phyloP scores from a whole-genome alignment of 208 protist genomes.

The Acanthamoeba polyphaga region DNA sequence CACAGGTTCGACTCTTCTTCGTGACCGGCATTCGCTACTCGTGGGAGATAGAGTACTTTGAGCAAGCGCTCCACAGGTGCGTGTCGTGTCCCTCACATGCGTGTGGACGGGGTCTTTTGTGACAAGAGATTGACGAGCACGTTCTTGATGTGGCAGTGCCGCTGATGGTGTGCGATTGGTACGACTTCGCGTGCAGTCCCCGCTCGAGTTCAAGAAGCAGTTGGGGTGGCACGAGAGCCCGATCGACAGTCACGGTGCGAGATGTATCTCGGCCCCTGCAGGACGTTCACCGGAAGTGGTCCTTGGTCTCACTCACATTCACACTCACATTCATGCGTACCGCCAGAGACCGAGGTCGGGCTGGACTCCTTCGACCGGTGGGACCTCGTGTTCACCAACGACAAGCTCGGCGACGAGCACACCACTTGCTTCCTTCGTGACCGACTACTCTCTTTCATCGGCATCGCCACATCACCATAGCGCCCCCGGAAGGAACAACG shows the following conservation, averaged over 20 bases:
- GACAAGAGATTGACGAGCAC: no score
- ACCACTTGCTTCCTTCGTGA: not conserved
- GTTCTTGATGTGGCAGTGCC: no score
- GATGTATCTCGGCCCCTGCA: no score
- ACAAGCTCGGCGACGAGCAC: not conserved
- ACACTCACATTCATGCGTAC: not conserved
- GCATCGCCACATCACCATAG: not conserved
- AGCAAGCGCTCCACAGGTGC: not conserved
- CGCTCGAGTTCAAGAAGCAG: not conserved
- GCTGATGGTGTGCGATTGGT: not conserved
- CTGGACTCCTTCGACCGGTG: not conserved
- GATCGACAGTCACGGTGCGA: not conserved
- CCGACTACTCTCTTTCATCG: not conserved
- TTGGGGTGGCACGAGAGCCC: not conserved
- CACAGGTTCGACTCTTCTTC: not conserved
- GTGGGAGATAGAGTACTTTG: conserved; percentile 18
- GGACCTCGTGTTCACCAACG: conserved; percentile 10
- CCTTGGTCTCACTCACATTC: not conserved
- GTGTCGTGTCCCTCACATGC: no score
- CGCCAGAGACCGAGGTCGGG: not conserved
- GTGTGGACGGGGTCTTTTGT: no score
- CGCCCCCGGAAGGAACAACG: no score
- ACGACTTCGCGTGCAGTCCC: not conserved
- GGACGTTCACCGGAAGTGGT: no score
- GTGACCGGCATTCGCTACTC: not conserved